These are phyloP conservation scores for Amphibolis antarctica DNA, from an alignment of 106 monocot species.

Conservation along the genomic window DNA sequence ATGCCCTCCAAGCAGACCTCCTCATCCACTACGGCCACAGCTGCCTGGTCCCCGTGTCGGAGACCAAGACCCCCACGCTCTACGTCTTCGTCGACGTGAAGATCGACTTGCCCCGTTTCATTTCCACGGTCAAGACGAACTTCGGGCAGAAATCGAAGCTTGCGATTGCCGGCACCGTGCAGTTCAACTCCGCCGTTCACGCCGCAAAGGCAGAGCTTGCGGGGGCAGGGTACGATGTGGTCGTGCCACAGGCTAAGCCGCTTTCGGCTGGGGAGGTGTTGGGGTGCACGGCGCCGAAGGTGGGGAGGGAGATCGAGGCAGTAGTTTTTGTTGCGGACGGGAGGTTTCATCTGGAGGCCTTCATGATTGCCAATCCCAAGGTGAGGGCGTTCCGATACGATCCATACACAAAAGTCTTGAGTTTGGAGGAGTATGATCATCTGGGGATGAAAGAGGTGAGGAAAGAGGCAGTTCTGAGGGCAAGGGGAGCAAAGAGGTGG, in stretches of 20 bases:
- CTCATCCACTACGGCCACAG: slow-evolving; percentile 92
- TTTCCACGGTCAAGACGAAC: slow-evolving; percentile 24
- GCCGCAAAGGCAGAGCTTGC: slow-evolving; percentile 27
- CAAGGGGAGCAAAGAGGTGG: slow-evolving; percentile 62
- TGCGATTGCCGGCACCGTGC: slow-evolving; percentile 74
- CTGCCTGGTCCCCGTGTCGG: slow-evolving; percentile 84
- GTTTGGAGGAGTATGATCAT: slow-evolving; percentile 81
- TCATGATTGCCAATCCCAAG: slow-evolving; percentile 93
- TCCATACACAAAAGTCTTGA: slow-evolving; percentile 56
- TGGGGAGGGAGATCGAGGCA: slow-evolving; percentile 26
- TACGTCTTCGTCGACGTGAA: slow-evolving; percentile 89
- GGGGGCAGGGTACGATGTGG: slow-evolving; percentile 32
- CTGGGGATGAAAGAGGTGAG: slow-evolving; percentile 74
- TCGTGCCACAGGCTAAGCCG: slow-evolving; percentile 79
- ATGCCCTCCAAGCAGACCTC: slow-evolving; percentile 56
- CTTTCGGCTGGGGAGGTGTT: slow-evolving; percentile 88
- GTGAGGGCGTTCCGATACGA: slow-evolving; percentile 78
- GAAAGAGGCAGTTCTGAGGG: slow-evolving; percentile 45
- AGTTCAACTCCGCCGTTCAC: slow-evolving; percentile 75
- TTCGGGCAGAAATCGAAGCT: slow-evolving; percentile 23
- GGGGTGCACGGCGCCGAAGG: slow-evolving; percentile 75
- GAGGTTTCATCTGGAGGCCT: slow-evolving; percentile 90
- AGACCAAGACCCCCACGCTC: slow-evolving; percentile 49
- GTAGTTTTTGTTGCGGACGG: slow-evolving; percentile 88
- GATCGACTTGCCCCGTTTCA: slow-evolving; percentile 42